phyloP scores from a whole-genome alignment of 2,329 filamentous ascomycete species.

The Alternaria sp. region DNA sequence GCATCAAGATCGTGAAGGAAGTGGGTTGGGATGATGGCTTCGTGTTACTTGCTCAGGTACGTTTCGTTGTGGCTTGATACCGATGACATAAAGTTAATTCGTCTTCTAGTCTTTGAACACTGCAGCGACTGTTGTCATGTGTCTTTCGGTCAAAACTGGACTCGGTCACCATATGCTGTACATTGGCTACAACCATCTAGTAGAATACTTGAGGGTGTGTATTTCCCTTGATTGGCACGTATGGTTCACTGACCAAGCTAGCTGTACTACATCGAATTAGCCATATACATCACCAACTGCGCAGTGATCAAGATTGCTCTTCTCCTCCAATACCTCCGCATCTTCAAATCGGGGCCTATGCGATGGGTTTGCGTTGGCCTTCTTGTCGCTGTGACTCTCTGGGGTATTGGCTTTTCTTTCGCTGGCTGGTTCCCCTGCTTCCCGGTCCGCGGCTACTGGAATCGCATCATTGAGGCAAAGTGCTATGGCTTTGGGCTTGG shows the following conservation, averaged over 20 bases:
- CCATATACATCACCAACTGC: slow-evolving; percentile 41
- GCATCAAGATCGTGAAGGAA: slow-evolving; percentile 39
- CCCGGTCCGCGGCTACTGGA: slow-evolving; percentile 38
- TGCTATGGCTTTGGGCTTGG: slow-evolving; percentile 43
- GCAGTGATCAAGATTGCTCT: slow-evolving; percentile 48
- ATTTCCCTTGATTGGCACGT: background rate
- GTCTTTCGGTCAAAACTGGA: slow-evolving; percentile 37
- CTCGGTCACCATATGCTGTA: slow-evolving; percentile 47
- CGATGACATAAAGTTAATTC: slow-evolving; percentile 3
- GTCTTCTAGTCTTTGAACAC: slow-evolving; percentile 34
- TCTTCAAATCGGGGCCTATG: slow-evolving; percentile 45
- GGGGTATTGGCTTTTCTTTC: slow-evolving; percentile 42
- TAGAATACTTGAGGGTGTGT: slow-evolving; percentile 28
- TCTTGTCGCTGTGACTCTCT: slow-evolving; percentile 34
- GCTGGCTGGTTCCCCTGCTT: slow-evolving; percentile 45
- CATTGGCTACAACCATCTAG: slow-evolving; percentile 16
- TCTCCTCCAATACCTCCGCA: slow-evolving; percentile 48
- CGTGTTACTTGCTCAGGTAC: slow-evolving; percentile 40
- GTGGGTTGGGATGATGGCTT: slow-evolving; percentile 49
- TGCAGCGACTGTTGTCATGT: slow-evolving; percentile 33
- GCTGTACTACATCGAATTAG: slow-evolving; percentile 41
- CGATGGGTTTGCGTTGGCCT: slow-evolving; percentile 37
- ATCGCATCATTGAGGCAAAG: slow-evolving; percentile 24
- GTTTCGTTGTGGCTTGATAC: background rate
- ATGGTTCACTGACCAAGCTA: slow-evolving; percentile 11